phyloP scores from a whole-genome alignment of 164 flowering plant genomes.

The Stephania cephalantha region DNA sequence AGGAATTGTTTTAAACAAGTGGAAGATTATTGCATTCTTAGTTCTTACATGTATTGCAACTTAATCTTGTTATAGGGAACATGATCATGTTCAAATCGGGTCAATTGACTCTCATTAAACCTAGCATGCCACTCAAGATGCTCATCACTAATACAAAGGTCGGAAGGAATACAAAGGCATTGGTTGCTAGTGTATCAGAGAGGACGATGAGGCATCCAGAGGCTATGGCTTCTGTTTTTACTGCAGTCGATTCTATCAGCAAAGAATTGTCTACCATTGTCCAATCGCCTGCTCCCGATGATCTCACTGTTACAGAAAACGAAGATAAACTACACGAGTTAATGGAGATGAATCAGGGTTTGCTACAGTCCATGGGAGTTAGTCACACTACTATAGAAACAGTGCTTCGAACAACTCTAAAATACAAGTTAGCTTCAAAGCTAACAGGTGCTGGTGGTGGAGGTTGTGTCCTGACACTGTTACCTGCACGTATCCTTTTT shows the following conservation, averaged over 20 bases:
- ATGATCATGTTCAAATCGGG: slow-evolving; percentile 87
- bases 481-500: slow-evolving; percentile 78
- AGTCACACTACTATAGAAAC: slow-evolving; percentile 90
- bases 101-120: slow-evolving; percentile 46
- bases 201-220: slow-evolving; percentile 67
- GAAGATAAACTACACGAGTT: slow-evolving; percentile 81
- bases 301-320: slow-evolving; percentile 53
- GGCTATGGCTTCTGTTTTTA: slow-evolving; percentile 73
- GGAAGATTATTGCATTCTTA: background rate
- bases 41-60: slow-evolving; percentile 4
- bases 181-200: slow-evolving; percentile 89
- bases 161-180: slow-evolving; percentile 93
- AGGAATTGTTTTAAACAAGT: too few relatives aligned
- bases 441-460: slow-evolving; percentile 99
- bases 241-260: slow-evolving; percentile 87
- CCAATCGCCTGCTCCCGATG: slow-evolving; percentile 54
- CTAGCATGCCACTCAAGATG: slow-evolving; percentile 71
- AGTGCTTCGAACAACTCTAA: slow-evolving; percentile 74
- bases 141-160: slow-evolving; percentile 90
- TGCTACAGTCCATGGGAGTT: slow-evolving; percentile 94
- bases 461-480: slow-evolving; percentile 89
- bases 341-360: slow-evolving; percentile 97
- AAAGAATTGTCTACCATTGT: slow-evolving; percentile 64
- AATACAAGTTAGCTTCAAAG: slow-evolving; percentile 77
- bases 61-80: slow-evolving; percentile 56